A percentile compares a stretch with the other conserved stretches of the same genome.
Evolutionary conservation across 176 grass and related monocot genomes (phyloP).

Genomic region (Stipa capillata): DNA sequence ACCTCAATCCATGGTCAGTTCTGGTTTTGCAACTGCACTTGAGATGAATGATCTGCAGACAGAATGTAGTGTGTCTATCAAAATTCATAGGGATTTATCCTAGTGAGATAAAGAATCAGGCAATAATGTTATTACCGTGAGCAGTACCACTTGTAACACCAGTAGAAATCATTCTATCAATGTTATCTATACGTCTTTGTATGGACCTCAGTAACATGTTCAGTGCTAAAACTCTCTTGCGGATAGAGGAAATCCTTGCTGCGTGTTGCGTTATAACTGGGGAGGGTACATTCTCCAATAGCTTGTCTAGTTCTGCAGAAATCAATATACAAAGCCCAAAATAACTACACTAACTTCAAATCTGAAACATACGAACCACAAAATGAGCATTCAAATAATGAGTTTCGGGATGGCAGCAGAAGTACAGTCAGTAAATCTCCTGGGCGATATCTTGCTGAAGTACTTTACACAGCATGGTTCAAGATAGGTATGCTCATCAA

Average conservation of each 20-base stretch:
- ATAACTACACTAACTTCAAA: background rate
- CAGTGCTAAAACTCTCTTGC: slow-evolving; percentile 65
- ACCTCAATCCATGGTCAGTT: slow-evolving; percentile 42
- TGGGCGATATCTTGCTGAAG: background rate
- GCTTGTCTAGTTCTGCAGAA: slow-evolving; percentile 75
- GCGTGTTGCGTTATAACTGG: slow-evolving; percentile 67
- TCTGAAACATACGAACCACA: background rate
- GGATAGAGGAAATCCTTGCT: slow-evolving; percentile 67
- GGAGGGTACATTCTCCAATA: slow-evolving; percentile 74
- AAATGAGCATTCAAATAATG: background rate
- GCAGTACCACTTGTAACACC: slow-evolving; percentile 47
- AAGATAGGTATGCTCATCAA: background rate
- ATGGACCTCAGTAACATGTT: slow-evolving; percentile 85
- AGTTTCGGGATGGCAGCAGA: too few relatives aligned
- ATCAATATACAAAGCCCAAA: background rate
- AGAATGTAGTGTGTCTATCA: background rate
- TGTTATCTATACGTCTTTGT: slow-evolving; percentile 79
- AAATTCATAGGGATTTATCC: background rate
- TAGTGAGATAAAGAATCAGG: background rate
- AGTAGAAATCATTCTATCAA: slow-evolving; percentile 65
- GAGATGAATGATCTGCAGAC: slow-evolving; percentile 33
- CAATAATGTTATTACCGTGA: background rate
- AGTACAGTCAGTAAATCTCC: background rate
- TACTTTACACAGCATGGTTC: background rate
- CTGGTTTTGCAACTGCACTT: slow-evolving; percentile 27